phyloP scores from a whole-genome alignment of 352 stramenopile species.

The Pythium brachiatum region DNA sequence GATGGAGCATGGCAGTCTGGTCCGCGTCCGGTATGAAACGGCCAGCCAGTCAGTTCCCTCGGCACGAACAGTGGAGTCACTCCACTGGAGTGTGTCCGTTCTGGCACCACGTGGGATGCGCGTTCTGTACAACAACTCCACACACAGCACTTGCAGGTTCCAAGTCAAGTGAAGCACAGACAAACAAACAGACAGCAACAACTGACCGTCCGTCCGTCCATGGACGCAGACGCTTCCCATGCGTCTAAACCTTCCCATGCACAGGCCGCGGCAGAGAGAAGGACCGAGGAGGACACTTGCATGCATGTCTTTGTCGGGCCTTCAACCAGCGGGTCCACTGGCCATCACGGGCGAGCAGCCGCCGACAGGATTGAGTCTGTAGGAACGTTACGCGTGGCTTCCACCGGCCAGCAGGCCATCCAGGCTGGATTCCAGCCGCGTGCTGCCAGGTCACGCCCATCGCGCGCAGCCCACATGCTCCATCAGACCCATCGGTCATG shows the following conservation, averaged over 20 bases:
- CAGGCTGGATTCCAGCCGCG: too few relatives aligned
- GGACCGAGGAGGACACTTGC: neutral
- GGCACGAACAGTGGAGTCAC: neutral
- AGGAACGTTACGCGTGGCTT: conserved; percentile 1
- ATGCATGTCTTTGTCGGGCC: neutral
- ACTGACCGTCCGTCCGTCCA: too few relatives aligned
- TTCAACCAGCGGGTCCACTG: neutral
- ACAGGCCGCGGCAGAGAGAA: conserved; percentile 1
- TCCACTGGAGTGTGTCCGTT: conserved; percentile 4
- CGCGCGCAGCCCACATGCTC: neutral
- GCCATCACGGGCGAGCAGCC: neutral
- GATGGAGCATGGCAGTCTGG: conserved; percentile 8
- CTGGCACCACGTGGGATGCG: conserved; percentile 4
- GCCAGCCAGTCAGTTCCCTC: neutral
- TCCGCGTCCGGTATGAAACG: neutral
- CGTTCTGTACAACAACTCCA: too few relatives aligned
- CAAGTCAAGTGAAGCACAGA: too few relatives aligned
- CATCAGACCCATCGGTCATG: too few relatives aligned
- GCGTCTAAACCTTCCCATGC: too few relatives aligned
- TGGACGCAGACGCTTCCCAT: too few relatives aligned
- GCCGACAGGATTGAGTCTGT: neutral
- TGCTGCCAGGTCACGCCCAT: neutral
- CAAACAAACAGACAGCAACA: too few relatives aligned
- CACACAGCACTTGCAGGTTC: too few relatives aligned
- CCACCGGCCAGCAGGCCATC: neutral